Base-by-base conservation (phyloP, 2,329 filamentous ascomycete species). In the Colletotrichum acutatum region DNA sequence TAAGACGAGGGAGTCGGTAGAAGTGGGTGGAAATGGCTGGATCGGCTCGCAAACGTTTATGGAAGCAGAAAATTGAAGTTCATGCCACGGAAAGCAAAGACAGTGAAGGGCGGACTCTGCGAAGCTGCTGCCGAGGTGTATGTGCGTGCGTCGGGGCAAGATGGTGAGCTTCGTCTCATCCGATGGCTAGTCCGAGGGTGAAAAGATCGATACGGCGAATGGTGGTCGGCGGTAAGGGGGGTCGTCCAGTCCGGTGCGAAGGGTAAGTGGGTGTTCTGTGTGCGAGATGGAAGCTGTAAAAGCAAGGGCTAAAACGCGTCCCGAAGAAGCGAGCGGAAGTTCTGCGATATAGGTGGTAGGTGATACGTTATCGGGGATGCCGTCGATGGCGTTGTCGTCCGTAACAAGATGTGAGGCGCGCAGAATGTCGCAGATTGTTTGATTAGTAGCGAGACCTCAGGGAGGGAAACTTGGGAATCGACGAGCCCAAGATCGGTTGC, bases 401-500 rank as follows among this genome's bases (percentile, higher is more conserved):
- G 65, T 68, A 19, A 59, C 24, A 22, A 53, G 61, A 63, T 72
- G 28, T 24, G 37, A 16, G 37, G 37, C 37, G 64, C 65, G 65
- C 65, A 26, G 32, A 32, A 49, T 64, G 54, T 58, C 30, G 9
- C 28, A 64, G 46, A 26, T 28, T 68, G 58, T 60, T n/a, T 49
- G 19, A 49, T 49, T 49, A 49, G 56, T 30, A 30, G 14, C 26
- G 30, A 49, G 19, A n/a, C 42, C 56, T 30, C 19, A 68, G 34
- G 66, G 52, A 52, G 34, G 34, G 26, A 64, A 28, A 34, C 30
- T 30, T 30, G 30, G 9, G 30, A 63, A 53, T 19, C 24, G 46
- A 63, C 30, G 52, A n/a, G 46, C 24, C 7, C 42, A 49, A 42
- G 62, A 72, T 52, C 42, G 61, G 62, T 62, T 73, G 71, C 67